Conservation (phyloP, 371 early-diverging fungal species). For the Mucor irregularis region DNA sequence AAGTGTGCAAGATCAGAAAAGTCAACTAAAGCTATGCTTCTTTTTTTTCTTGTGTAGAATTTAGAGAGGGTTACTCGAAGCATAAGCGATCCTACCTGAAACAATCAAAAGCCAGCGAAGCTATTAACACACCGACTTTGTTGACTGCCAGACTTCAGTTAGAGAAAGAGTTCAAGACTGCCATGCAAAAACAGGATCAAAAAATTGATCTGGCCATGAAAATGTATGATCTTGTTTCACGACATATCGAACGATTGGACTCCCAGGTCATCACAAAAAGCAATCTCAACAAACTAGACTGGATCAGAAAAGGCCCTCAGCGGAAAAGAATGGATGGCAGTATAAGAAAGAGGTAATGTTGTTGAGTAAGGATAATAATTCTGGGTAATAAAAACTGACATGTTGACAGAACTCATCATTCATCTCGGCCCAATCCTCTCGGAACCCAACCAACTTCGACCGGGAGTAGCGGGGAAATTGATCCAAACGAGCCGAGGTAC, state of each 20-base stretch:
- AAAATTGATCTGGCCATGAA: constrained; percentile 36
- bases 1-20: no score
- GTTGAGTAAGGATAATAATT: not conserved
- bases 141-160: constrained; percentile 16
- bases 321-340: not conserved
- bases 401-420: constrained; percentile 26
- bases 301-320: constrained; percentile 17
- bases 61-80: constrained; percentile 27
- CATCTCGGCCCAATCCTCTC: constrained; percentile 23
- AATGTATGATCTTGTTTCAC: constrained; percentile 40
- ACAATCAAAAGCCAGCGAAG: constrained; percentile 6
- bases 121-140: not conserved
- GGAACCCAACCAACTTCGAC: not conserved
- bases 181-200: constrained; percentile 39
- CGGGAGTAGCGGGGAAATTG: constrained; percentile 64
- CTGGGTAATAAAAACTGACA: not conserved
- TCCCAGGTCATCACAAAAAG: constrained; percentile 28
- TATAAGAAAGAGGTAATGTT: constrained; percentile 11
- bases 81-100: constrained; percentile 21
- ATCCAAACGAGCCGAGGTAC: constrained; percentile 90
- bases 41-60: not conserved
- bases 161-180: constrained; percentile 32
- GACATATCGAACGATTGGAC: constrained; percentile 38
- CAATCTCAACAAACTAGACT: constrained; percentile 24
- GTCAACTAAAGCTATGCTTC: no score